phyloP scores from a whole-genome alignment of 1,284 basidiomycete genomes.

The Trametes hirsuta region DNA sequence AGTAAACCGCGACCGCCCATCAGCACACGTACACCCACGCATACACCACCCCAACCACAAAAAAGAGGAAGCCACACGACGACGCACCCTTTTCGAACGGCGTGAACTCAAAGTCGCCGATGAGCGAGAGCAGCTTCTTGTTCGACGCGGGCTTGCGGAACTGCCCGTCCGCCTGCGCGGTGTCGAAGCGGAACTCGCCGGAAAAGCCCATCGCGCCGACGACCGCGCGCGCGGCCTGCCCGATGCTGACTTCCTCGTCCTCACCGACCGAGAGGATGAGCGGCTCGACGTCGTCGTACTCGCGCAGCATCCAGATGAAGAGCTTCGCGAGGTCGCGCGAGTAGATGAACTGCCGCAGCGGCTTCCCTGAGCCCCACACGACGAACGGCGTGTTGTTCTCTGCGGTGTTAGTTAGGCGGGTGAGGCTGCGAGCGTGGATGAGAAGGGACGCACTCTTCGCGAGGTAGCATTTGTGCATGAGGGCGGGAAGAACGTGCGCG shows the following conservation, averaged over 20 bases:
- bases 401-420: slow-evolving; percentile 35
- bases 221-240: slow-evolving; percentile 81
- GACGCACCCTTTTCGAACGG: slow-evolving; percentile 75
- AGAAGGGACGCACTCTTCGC: slow-evolving; percentile 68
- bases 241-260: slow-evolving; percentile 89
- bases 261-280: slow-evolving; percentile 87
- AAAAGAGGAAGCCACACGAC: slow-evolving; percentile 1
- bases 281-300: slow-evolving; percentile 88
- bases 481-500: slow-evolving; percentile 88
- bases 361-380: slow-evolving; percentile 85
- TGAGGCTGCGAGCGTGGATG: neutral
- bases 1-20: neutral
- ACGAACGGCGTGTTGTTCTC: slow-evolving; percentile 83
- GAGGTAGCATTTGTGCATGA: slow-evolving; percentile 88
- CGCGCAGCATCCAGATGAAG: slow-evolving; percentile 89
- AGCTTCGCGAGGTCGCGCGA: slow-evolving; percentile 91
- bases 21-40: neutral
- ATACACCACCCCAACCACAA: neutral
- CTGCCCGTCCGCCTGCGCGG: slow-evolving; percentile 79
- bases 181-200: slow-evolving; percentile 75
- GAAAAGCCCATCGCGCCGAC: slow-evolving; percentile 78
- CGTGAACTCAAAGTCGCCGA: slow-evolving; percentile 83
- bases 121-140: slow-evolving; percentile 71
- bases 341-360: slow-evolving; percentile 92
- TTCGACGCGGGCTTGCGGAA: slow-evolving; percentile 95